Evolutionary conservation across 148 eudicot genomes (phyloP).

Genomic region (Simmondsia chinensis): DNA sequence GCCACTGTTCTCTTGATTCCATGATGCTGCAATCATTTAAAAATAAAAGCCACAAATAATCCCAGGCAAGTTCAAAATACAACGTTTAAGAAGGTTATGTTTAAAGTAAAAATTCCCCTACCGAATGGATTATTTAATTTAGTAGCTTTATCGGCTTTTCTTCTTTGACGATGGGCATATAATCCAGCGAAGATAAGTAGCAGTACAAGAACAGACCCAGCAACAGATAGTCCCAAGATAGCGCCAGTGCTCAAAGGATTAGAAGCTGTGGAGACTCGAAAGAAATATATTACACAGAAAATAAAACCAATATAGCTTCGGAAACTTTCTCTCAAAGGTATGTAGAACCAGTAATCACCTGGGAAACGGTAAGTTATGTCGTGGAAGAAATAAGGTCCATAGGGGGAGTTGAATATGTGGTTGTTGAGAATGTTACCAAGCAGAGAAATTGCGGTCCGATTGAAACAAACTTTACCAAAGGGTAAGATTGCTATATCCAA

Average conservation of each 20-base stretch:
- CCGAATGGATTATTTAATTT: conserved; percentile 47
- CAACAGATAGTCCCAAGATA: conserved; percentile 34
- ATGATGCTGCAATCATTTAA: conserved; percentile 30
- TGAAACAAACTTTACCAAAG: conserved; percentile 31
- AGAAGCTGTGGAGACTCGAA: too few species aligned
- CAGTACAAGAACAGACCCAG: conserved; percentile 34
- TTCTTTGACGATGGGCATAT: conserved; percentile 41
- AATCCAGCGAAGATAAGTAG: conserved; percentile 33
- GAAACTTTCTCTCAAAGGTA: not conserved
- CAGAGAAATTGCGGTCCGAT: conserved; percentile 37
- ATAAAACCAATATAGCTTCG: not conserved
- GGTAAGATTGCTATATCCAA: conserved; percentile 44
- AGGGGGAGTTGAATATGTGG: conserved; percentile 29
- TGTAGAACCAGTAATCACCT: conserved; percentile 22
- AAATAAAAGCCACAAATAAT: not conserved
- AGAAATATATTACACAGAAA: not conserved
- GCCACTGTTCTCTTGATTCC: conserved; percentile 32
- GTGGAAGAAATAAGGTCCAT: conserved; percentile 51
- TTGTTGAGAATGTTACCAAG: conserved; percentile 46
- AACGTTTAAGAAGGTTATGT: not conserved
- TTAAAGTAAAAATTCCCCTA: conserved; percentile 20
- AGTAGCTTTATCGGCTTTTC: conserved; percentile 25
- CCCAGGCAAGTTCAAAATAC: not conserved
- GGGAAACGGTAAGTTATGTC: conserved; percentile 39
- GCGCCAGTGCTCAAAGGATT: conserved; percentile 28